Evolutionary conservation across 2,329 filamentous ascomycete species (phyloP).

Genomic region (Aspergillus japonicus): DNA sequence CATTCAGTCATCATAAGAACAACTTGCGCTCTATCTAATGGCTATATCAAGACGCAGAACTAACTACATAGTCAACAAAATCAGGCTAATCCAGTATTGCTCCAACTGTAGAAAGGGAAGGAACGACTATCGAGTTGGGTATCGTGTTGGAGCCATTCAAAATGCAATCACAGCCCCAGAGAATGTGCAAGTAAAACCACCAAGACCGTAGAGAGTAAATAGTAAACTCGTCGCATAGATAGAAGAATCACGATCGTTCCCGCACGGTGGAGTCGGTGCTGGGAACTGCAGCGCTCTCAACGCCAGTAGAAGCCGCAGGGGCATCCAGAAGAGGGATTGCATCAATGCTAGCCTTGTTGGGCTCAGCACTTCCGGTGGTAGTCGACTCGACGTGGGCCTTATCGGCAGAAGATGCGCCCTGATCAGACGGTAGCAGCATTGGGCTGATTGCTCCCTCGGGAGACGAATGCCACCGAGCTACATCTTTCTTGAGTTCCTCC

Average conservation of each 20-base stretch:
- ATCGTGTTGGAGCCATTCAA: neutral
- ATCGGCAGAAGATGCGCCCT: constrained; percentile 20
- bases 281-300: constrained; percentile 13
- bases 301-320: constrained; percentile 27
- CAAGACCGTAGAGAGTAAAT: neutral
- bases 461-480: constrained; percentile 75
- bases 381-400: constrained; percentile 21
- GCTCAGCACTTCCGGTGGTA: constrained; percentile 18
- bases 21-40: neutral
- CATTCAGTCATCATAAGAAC: neutral
- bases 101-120: neutral
- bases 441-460: constrained; percentile 36
- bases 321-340: constrained; percentile 40
- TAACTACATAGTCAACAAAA: too few relatives aligned
- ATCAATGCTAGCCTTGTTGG: constrained; percentile 31
- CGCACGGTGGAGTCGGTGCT: constrained; percentile 18
- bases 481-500: constrained; percentile 82
- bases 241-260: constrained; percentile 24
- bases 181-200: neutral
- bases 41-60: neutral
- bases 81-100: neutral
- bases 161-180: neutral
- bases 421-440: constrained; percentile 24
- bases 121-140: neutral
- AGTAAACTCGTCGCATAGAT: neutral